These are phyloP conservation scores for Clarireedia homoeocarpa DNA, from an alignment of 2,329 filamentous ascomycete genomes.

Conservation along the genomic window DNA sequence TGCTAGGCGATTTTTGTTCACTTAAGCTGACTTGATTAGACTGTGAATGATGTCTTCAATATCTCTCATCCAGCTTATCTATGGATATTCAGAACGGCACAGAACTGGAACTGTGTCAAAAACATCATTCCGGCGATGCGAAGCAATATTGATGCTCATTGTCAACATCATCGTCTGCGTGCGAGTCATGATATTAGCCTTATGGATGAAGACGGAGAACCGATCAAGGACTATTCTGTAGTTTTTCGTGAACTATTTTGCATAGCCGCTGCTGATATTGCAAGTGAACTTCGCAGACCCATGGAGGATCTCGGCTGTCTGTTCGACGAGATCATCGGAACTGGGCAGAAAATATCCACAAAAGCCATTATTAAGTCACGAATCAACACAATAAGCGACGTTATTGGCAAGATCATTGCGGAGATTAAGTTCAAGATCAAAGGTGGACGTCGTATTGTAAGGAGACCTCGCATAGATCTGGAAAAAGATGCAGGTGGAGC, in stretches of 20 bases:
- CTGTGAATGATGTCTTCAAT: slow-evolving; percentile 66
- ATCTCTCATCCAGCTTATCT: slow-evolving; percentile 73
- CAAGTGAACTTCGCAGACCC: slow-evolving; percentile 54
- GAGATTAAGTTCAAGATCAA: slow-evolving; percentile 7
- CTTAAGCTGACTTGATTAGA: slow-evolving; percentile 27
- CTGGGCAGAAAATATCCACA: slow-evolving; percentile 36
- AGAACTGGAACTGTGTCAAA: slow-evolving; percentile 65
- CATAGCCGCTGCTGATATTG: slow-evolving; percentile 66
- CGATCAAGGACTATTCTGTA: slow-evolving; percentile 62
- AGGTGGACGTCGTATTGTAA: slow-evolving; percentile 1
- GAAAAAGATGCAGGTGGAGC: slow-evolving; percentile 3
- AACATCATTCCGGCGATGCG: slow-evolving; percentile 66
- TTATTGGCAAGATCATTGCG: neutral
- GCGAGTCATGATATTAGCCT: slow-evolving; percentile 37
- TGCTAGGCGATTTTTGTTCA: neutral
- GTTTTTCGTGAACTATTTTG: slow-evolving; percentile 81
- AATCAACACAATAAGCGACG: neutral
- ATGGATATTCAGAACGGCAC: slow-evolving; percentile 78
- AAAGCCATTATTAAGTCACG: slow-evolving; percentile 5
- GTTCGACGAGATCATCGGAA: slow-evolving; percentile 69
- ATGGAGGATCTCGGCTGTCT: slow-evolving; percentile 59
- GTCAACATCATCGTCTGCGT: slow-evolving; percentile 29
- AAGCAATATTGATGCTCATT: slow-evolving; percentile 52
- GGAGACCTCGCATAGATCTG: slow-evolving; percentile 1
- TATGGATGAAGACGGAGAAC: slow-evolving; percentile 45